Evolutionary conservation across 176 grass and related monocot genomes (phyloP), one percentile per base, ranked within the genome.

Genomic region (Puccinellia tenuiflora): DNA sequence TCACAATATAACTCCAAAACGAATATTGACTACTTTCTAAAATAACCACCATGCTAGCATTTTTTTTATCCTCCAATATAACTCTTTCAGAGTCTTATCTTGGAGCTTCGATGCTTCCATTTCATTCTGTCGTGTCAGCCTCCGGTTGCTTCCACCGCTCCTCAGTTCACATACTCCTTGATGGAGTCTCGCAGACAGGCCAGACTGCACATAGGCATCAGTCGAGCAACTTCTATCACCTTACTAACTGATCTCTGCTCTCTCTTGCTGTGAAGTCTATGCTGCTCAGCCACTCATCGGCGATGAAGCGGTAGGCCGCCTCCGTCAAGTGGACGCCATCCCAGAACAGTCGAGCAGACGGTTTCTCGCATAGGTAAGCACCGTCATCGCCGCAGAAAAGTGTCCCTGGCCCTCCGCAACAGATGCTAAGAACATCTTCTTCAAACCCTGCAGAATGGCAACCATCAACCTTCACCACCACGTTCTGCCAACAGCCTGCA

Each of bases 291-390:
- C 86, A 88, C 12, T 6, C 18, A 15, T 72, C 45, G 24, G 81
- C 81, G 25, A 84, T 35, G 75, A 65, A 78, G 54, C 20, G 66
- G 45, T 84, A 21, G 10, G 65, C 81, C n/a, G 81, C 66, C 66
- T 88, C 81, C 8, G 86, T 88, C 40, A 88, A 3, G 75, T 88
- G 86, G 8, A 6, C 25, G 12, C 55, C 34, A 0, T 84, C 80
- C 86, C 86, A 88, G 80, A 83, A 88, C 33, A 88, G 2, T 0
- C 74, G 64, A 53, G 53, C 31, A 78, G 80, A 78, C 1, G 86
- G 80, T 15, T 88, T 67, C 24, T 72, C 3, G 14, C 86, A 88
- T 0, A 16, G 10, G 3, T 73, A 1, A 0, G 75, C 14, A 24
- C 18, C 66, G 5, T 75, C 25, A 4, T 78, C 55, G 9, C 86